phyloP scores from a whole-genome alignment of 768 basidiomycete species.

The Russula sp. region DNA sequence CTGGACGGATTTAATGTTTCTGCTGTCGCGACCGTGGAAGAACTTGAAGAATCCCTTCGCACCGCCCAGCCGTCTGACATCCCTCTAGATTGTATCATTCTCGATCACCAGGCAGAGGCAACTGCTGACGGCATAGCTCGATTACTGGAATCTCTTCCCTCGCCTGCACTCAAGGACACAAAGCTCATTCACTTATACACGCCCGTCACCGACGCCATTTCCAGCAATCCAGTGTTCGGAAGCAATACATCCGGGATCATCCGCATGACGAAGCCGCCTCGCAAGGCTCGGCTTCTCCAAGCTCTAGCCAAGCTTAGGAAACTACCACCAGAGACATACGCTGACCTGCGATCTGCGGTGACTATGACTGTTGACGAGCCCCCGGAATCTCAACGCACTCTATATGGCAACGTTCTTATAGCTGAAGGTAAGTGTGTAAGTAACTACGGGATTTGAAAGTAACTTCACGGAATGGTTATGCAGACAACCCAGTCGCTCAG shows the following conservation, averaged over 20 bases:
- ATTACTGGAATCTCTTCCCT: constrained; percentile 39
- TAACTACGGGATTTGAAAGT: background rate
- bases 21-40: constrained; percentile 39
- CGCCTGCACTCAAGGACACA: constrained; percentile 42
- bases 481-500: constrained; percentile 69
- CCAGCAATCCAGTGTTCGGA: constrained; percentile 47
- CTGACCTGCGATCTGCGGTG: constrained; percentile 34
- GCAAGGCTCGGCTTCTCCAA: constrained; percentile 53
- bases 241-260: constrained; percentile 50
- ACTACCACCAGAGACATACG: constrained; percentile 40
- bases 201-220: constrained; percentile 51
- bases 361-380: constrained; percentile 43
- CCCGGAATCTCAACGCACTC: constrained; percentile 43
- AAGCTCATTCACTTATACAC: constrained; percentile 70
- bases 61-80: constrained; percentile 30
- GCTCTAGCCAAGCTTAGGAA: constrained; percentile 56
- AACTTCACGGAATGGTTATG: background rate
- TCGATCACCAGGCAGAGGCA: constrained; percentile 60
- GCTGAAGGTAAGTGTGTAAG: constrained; percentile 50
- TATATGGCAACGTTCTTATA: constrained; percentile 62
- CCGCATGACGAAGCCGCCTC: constrained; percentile 67
- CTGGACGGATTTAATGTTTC: constrained; percentile 49
- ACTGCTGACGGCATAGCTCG: constrained; percentile 52
- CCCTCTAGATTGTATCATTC: constrained; percentile 55
- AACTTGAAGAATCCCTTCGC: constrained; percentile 40